Base-by-base conservation (phyloP, 306 rosid genomes). In the Oxytropis ochrocephala region DNA sequence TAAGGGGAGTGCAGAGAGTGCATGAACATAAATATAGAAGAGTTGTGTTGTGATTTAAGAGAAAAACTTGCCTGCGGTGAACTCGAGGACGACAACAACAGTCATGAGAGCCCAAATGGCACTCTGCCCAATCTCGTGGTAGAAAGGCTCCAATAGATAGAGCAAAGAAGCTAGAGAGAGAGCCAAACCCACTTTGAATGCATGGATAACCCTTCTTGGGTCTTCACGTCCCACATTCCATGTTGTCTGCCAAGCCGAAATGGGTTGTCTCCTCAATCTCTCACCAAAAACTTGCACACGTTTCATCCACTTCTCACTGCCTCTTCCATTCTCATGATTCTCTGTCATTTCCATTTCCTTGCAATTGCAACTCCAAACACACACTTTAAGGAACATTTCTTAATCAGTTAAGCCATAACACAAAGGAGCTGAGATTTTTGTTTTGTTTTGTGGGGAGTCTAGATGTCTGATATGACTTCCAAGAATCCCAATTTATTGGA, bases 51-150 rank as follows among this genome's bases (percentile, higher is more conserved):
- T 14, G 32, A 75, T 33, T 10, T 14, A 7, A 54, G 44, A 71
- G 56, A 54, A 61, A 39, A 62, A 41, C 68, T 38, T 42, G 84
- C 97, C 98, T 63, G 97, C 96, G 3, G 98, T 94, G 86, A 90
- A 94, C 80, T 94, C 98, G 0, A 94, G 85, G 64, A 94, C 98
- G 67, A 94, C 97, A 27, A 90, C 98, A 4, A 94, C 98, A 1
- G 97, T 94, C 97, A 94, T 94, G 75, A 90, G 88, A 51, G 98
- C 97, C 97, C 96, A 90, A 64, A 90, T 87, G 14, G 97, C 96
- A 78, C 81, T 87, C 48, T 80, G 80, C 0, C 98, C 98, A 73
- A 94, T 59, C 53, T 84, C 80, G 17, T 83, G 8, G 69, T 35
- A 90, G 55, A 88, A 64, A 29, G 98, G 98, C 72, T 88, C 88